Percentiles rank a stretch among this genome's conserved stretches.
Evolutionary conservation across 2,329 filamentous ascomycete genomes (phyloP).

Genomic region (Fonsecaea pugnacius): DNA sequence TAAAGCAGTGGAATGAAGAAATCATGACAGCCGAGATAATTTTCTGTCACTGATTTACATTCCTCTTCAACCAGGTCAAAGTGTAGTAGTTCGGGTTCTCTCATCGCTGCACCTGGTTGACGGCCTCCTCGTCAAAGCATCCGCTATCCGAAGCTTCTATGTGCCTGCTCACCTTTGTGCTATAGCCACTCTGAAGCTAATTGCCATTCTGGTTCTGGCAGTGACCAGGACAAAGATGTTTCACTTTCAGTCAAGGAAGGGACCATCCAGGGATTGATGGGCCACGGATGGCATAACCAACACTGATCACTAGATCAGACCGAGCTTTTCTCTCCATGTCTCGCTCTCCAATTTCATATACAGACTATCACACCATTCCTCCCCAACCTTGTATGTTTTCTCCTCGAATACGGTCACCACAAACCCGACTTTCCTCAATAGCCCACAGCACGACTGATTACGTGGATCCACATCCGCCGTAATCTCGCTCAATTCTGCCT

Average conservation of each 20-base stretch:
- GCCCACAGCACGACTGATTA: conserved; percentile 22
- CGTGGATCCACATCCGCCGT: conserved; percentile 32
- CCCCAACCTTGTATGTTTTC: conserved; percentile 26
- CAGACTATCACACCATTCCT: conserved; percentile 31
- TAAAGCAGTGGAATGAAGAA: no score
- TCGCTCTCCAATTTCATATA: conserved; percentile 27
- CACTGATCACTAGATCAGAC: not conserved
- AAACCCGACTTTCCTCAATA: conserved; percentile 30
- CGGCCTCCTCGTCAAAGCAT: no score
- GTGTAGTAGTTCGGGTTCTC: no score
- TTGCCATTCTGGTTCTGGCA: no score
- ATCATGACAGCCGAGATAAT: no score
- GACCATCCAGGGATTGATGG: not conserved
- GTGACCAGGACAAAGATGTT: not conserved
- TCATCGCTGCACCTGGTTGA: no score
- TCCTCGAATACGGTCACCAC: conserved; percentile 24
- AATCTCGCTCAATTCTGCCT: conserved; percentile 20
- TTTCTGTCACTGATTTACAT: no score
- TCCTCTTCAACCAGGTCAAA: no score
- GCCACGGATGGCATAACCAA: not conserved
- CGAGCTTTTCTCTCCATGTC: conserved; percentile 18
- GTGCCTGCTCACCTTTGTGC: not conserved
- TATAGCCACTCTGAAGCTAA: not conserved
- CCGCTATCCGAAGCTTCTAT: no score
- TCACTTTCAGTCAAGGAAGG: not conserved